phyloP scores from a whole-genome alignment of 257 asterid genomes.

The Marsdenia floribunda region DNA sequence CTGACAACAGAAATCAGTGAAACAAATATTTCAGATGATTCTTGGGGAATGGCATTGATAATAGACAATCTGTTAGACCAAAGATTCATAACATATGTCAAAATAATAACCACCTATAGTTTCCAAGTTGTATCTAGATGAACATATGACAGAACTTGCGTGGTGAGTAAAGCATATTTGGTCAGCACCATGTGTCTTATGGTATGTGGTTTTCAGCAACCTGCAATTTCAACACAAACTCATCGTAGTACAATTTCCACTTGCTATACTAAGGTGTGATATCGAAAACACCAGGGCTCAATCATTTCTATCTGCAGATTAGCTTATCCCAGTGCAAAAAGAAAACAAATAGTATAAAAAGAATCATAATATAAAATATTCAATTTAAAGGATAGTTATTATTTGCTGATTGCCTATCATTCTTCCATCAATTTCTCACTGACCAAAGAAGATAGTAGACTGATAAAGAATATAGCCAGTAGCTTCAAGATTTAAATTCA shows the following conservation, averaged over 20 bases:
- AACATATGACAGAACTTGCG: constrained; percentile 77
- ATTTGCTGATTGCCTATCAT: not conserved
- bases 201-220: constrained; percentile 80
- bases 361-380: not conserved
- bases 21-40: constrained; percentile 18
- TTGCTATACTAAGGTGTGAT: not conserved
- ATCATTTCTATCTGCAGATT: not conserved
- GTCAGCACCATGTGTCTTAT: constrained; percentile 90
- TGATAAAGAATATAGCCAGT: not conserved
- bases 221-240: constrained; percentile 36
- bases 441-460: not conserved
- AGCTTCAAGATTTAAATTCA: not conserved
- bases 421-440: not conserved
- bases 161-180: constrained; percentile 89
- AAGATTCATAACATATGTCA: constrained; percentile 7
- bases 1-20: constrained; percentile 38
- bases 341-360: not conserved
- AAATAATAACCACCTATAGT: constrained; percentile 51
- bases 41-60: not conserved
- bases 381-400: not conserved
- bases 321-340: not conserved
- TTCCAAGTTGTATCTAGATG: constrained; percentile 64
- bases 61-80: constrained; percentile 11
- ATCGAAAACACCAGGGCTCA: not conserved
- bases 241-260: constrained; percentile 1